A percentile compares a stretch with the other conserved stretches of the same genome.
Conservation (phyloP, 352 stramenopile genomes). For the Globisporangium nunn region DNA sequence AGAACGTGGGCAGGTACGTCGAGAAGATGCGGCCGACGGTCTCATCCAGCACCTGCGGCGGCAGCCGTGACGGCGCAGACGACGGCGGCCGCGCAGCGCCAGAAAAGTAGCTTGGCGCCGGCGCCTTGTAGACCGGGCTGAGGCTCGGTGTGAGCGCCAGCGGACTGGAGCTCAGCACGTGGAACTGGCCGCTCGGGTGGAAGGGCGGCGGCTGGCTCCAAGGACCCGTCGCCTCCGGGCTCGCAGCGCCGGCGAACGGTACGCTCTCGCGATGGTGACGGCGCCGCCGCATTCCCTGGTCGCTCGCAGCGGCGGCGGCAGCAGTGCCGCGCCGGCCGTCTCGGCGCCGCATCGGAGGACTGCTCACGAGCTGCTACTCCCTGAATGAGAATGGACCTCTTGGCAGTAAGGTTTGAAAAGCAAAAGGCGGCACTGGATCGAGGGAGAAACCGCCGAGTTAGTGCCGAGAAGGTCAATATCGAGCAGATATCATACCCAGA, state of each 20-base stretch:
- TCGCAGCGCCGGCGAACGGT: background rate
- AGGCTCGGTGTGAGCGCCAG: constrained; percentile 35
- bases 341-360: constrained; percentile 5
- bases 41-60: constrained; percentile 27
- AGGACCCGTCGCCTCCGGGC: constrained; percentile 1
- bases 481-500: no score
- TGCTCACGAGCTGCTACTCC: no score
- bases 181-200: constrained; percentile 29
- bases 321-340: background rate
- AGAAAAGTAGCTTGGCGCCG: constrained; percentile 15
- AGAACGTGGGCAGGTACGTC: constrained; percentile 47
- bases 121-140: constrained; percentile 34
- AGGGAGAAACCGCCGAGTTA: no score
- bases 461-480: background rate
- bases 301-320: constrained; percentile 3
- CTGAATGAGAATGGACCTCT: background rate
- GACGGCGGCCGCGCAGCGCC: constrained; percentile 8
- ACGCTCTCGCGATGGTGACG: background rate
- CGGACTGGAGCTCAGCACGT: constrained; percentile 26
- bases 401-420: constrained; percentile 1
- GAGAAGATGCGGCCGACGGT: constrained; percentile 39
- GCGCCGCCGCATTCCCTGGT: constrained; percentile 6
- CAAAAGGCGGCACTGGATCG: background rate
- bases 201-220: constrained; percentile 14
- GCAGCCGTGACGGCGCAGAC: constrained; percentile 1